phyloP scores from a whole-genome alignment of 1,139 yeast species.

The Blastobotrys buckinghamii region DNA sequence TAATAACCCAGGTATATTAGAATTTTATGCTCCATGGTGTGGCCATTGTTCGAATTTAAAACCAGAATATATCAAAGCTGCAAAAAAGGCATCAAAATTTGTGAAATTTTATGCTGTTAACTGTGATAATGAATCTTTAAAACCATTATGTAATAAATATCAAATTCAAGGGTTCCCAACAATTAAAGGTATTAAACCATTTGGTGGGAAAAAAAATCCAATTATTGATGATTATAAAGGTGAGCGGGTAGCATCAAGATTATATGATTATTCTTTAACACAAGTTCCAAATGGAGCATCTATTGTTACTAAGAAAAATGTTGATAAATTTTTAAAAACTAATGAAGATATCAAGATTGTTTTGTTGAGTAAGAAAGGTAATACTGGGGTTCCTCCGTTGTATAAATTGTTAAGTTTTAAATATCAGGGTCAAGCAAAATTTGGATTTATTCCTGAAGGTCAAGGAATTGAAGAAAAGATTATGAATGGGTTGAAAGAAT shows the following conservation, averaged over 20 bases:
- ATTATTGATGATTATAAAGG: slow-evolving; percentile 67
- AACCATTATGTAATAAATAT: slow-evolving; percentile 62
- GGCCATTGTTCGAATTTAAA: slow-evolving; percentile 70
- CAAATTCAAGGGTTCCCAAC: slow-evolving; percentile 78
- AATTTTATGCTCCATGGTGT: slow-evolving; percentile 98
- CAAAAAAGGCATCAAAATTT: slow-evolving; percentile 51
- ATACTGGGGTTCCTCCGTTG: slow-evolving; percentile 47
- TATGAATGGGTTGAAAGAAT: slow-evolving; percentile 19
- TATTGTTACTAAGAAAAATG: slow-evolving; percentile 23
- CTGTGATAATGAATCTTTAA: slow-evolving; percentile 68
- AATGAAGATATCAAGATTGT: slow-evolving; percentile 22
- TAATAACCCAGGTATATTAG: slow-evolving; percentile 77
- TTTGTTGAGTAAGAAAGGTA: slow-evolving; percentile 24
- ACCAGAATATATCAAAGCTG: slow-evolving; percentile 62
- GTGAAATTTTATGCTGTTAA: slow-evolving; percentile 80
- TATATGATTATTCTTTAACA: slow-evolving; percentile 53
- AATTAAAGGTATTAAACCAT: slow-evolving; percentile 68
- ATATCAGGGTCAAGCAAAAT: slow-evolving; percentile 42
- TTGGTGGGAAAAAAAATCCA: slow-evolving; percentile 47
- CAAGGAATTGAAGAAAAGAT: slow-evolving; percentile 22
- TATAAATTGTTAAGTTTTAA: slow-evolving; percentile 74
- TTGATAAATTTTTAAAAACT: slow-evolving; percentile 15
- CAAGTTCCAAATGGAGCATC: slow-evolving; percentile 70
- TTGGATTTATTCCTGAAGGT: slow-evolving; percentile 33
- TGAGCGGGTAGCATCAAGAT: slow-evolving; percentile 53